These are phyloP conservation scores for Crotalaria pallida DNA, from an alignment of 306 rosid genomes.

Conservation along the genomic window DNA sequence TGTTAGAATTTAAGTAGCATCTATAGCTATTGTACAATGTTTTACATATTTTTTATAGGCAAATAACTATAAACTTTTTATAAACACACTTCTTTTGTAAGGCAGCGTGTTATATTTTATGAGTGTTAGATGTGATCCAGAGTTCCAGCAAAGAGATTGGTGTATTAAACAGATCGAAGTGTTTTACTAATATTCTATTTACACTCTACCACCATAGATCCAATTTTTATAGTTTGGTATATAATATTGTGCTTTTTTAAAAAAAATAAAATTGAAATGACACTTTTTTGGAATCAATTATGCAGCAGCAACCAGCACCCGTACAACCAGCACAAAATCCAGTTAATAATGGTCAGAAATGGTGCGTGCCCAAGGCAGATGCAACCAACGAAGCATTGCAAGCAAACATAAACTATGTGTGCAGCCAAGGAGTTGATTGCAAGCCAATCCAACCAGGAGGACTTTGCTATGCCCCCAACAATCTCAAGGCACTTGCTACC, in stretches of 20 bases:
- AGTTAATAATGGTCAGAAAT: constrained; percentile 17
- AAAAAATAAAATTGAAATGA: background rate
- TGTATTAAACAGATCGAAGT: too few relatives aligned
- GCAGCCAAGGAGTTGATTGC: constrained; percentile 60
- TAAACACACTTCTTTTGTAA: too few relatives aligned
- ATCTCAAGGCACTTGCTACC: constrained; percentile 44
- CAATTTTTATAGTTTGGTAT: background rate
- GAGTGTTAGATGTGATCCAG: too few relatives aligned
- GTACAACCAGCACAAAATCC: background rate
- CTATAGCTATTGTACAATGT: too few relatives aligned
- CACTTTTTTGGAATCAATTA: background rate
- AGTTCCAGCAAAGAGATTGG: too few relatives aligned
- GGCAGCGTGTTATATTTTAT: too few relatives aligned
- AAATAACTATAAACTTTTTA: too few relatives aligned
- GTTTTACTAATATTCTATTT: too few relatives aligned
- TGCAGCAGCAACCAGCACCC: constrained; percentile 25
- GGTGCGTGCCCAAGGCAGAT: constrained; percentile 63
- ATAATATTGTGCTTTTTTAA: too few relatives aligned
- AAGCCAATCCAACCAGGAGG: constrained; percentile 63
- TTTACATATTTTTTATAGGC: too few relatives aligned
- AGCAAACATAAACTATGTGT: constrained; percentile 59
- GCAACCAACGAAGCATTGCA: constrained; percentile 42
- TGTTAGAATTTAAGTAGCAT: too few relatives aligned
- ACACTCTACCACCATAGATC: background rate
- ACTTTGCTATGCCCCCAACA: constrained; percentile 42